These are phyloP conservation scores for Eudorina sp. DNA, from an alignment of 139 green algal genomes.

Conservation along the genomic window DNA sequence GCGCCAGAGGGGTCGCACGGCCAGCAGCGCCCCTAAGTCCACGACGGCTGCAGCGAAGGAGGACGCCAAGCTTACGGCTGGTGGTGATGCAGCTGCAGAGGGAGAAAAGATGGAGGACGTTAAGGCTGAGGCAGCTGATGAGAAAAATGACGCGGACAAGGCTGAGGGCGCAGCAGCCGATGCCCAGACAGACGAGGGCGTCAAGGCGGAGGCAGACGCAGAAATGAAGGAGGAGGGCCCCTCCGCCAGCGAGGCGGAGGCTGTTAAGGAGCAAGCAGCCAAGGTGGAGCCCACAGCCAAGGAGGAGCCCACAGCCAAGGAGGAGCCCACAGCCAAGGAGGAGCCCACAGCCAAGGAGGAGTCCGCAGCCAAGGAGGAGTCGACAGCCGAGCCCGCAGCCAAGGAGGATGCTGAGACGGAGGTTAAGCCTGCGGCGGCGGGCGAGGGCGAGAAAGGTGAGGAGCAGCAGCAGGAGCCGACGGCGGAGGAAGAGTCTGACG, in stretches of 20 bases:
- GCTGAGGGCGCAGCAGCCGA: background rate
- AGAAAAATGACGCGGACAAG: constrained; percentile 15
- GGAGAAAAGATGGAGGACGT: constrained; percentile 18
- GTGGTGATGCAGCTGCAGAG: constrained; percentile 12
- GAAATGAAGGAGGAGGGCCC: constrained; percentile 2
- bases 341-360: background rate
- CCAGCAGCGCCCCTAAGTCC: background rate
- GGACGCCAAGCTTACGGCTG: background rate
- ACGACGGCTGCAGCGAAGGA: background rate
- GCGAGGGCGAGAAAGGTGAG: constrained; percentile 1
- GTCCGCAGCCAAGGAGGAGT: background rate
- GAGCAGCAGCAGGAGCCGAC: background rate
- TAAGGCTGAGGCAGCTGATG: background rate
- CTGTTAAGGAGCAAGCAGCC: constrained; percentile 15
- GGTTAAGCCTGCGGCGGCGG: no score
- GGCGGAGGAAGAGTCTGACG: constrained; percentile 11
- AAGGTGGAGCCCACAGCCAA: background rate
- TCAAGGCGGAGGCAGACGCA: constrained; percentile 1
- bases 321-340: background rate
- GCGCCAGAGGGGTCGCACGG: constrained; percentile 6
- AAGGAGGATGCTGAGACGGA: constrained; percentile 8
- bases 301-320: background rate
- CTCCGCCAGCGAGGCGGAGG: background rate
- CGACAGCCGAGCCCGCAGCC: background rate
- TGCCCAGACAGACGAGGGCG: background rate